Base-by-base conservation (phyloP, 805 yeast genomes). In the Starmerella potacharoeniae region DNA sequence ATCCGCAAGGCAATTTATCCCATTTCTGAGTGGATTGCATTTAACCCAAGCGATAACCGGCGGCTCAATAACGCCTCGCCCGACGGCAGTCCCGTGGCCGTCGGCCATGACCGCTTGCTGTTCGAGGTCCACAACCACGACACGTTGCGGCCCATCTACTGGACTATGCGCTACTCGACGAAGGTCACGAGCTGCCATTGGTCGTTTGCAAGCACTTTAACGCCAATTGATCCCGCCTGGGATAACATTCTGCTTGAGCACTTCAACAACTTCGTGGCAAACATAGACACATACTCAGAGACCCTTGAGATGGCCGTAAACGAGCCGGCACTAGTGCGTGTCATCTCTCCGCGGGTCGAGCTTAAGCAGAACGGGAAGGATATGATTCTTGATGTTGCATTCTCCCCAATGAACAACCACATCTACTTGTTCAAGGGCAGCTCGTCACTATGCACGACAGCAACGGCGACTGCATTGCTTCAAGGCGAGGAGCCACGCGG, bases 131-230 rank as follows among this genome's bases (percentile, higher is more conserved):
- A 55, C 33, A 35, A 56, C 40, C 40, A 55, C 41, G 51, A 54
- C 41, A 48, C 52, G 9, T 55, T 71, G 43, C 56, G 57, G 44
- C 76, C 76, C 1, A 65, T 72, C 2, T 73, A 73, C 58, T 73
- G 76, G 76, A 57, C 65, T 0, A 54, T 65, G 44, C 52, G 59
- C 10, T 61, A 61, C 37, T 66, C 66, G 41, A 60, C 68, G 0
- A 65, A 68, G n/a, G 73, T 71, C 2, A 56, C 63, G 14, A 55
- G 67, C 11, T 64, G 70, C 31, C 63, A 65, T 13, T 73, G 76
- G 76, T 70, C 73, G 42, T 69, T 69, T 56, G 54, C 64, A 8
- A 55, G 59, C n/a, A 60, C 70, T 1, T 45, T 65, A 49, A 64
- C 71, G 4, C 75, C 75, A 1, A 53, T 66, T 10, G 69, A 65